These are phyloP conservation scores for Quercus variabilis DNA, from an alignment of 306 rosid genomes.

Conservation along the genomic window DNA sequence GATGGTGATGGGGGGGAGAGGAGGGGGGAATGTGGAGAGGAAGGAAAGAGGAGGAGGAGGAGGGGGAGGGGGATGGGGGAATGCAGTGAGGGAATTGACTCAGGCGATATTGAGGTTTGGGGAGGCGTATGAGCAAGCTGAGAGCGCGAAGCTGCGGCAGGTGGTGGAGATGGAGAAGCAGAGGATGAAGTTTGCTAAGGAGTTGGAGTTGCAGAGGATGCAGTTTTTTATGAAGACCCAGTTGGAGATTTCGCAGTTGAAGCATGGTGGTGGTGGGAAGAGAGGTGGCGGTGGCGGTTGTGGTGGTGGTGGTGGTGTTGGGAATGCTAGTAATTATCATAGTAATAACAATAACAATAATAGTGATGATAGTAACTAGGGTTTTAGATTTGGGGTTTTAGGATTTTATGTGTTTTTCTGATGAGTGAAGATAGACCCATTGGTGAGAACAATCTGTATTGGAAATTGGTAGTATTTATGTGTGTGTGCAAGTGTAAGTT, in stretches of 20 bases:
- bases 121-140: slow-evolving; percentile 89
- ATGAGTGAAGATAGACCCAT: slow-evolving; percentile 2
- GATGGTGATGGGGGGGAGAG: background rate
- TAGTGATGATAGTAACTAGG: slow-evolving; percentile 68
- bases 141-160: slow-evolving; percentile 81
- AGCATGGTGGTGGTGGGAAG: slow-evolving; percentile 44
- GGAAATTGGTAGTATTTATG: background rate
- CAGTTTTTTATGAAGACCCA: slow-evolving; percentile 93
- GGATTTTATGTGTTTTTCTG: slow-evolving; percentile 10
- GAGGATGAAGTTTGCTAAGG: slow-evolving; percentile 88
- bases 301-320: slow-evolving; percentile 13
- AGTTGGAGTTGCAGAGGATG: slow-evolving; percentile 93
- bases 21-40: slow-evolving; percentile 19
- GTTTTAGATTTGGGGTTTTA: slow-evolving; percentile 25
- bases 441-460: background rate
- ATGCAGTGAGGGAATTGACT: slow-evolving; percentile 76
- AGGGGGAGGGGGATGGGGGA: slow-evolving; percentile 50
- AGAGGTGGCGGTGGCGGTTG: slow-evolving; percentile 17
- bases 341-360: slow-evolving; percentile 43
- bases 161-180: slow-evolving; percentile 98
- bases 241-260: slow-evolving; percentile 85
- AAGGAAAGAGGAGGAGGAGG: slow-evolving; percentile 21
- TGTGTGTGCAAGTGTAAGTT: background rate
- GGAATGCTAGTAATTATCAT: slow-evolving; percentile 54
- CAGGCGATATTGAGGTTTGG: slow-evolving; percentile 85